Evolutionary conservation across 1,139 yeast genomes (phyloP).

Genomic region (Lodderomyces elongisporus): DNA sequence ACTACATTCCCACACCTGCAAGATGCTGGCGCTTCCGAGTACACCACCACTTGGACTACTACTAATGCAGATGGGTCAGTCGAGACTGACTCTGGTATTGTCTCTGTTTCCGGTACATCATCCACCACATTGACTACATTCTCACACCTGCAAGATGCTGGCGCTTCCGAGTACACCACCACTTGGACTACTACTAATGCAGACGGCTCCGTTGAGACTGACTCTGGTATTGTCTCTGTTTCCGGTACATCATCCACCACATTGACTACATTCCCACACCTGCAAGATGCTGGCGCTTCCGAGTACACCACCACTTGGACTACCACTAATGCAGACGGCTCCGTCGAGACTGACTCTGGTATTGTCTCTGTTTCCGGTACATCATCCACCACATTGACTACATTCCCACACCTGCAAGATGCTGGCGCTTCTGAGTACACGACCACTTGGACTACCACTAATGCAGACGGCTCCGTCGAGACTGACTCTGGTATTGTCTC

Average conservation of each 20-base stretch:
- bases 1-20: constrained; percentile 4
- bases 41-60: constrained; percentile 16
- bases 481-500: constrained; percentile 6
- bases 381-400: constrained; percentile 4
- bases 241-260: constrained; percentile 6
- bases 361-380: constrained; percentile 3
- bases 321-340: constrained; percentile 3
- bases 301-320: constrained; percentile 15
- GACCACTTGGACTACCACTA: constrained; percentile 16
- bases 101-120: constrained; percentile 7
- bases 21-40: constrained; percentile 8
- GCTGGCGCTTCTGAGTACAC: constrained; percentile 13
- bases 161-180: constrained; percentile 9
- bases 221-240: constrained; percentile 9
- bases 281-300: constrained; percentile 14
- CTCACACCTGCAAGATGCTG: constrained; percentile 4
- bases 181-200: constrained; percentile 8
- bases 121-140: constrained; percentile 5
- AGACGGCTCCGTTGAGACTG: constrained; percentile 14
- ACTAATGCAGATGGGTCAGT: constrained; percentile 9
- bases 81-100: constrained; percentile 15
- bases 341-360: constrained; percentile 7
- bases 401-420: constrained; percentile 9
- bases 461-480: constrained; percentile 14
- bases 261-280: constrained; percentile 7